Base-by-base conservation (phyloP, 352 stramenopile genomes). In the Globisporangium nodosum region DNA sequence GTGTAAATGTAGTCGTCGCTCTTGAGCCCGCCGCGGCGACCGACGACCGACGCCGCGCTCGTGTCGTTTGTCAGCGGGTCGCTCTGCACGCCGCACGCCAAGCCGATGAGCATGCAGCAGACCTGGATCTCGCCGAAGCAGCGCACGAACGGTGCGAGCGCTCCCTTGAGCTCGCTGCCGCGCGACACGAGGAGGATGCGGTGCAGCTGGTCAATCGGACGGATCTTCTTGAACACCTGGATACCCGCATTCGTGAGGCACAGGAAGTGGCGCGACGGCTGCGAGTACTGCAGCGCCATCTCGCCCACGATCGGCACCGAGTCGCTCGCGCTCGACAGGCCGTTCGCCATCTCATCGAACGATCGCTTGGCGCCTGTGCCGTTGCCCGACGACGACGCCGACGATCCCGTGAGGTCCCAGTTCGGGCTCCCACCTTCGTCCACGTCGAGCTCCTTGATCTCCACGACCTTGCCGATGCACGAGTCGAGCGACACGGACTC, bases 161-260 rank as follows among this genome's bases (percentile, higher is more conserved):
- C 72, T 12, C 69, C 70, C 57, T 87, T 88, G 5, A 90, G 56
- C 37, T 93, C 76, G 39, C 81, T 85, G 15, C 81, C 76, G n/a
- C 79, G 78, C 20, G 82, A 67, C 7, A 87, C 64, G 43, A 92
- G 46, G 49, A 97, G 60, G 18, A 88, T 69, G 18, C 78, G 79
- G 50, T 93, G 85, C 33, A 97, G 67, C 49, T 96, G 77, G 57
- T 97, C 90, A 21, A 96, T 75, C 9, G 90, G 90, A 4, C 90
- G 81, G 42, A 96, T 83, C 66, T 96, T 96, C 65, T 91, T 88
- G 60, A 96, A 92, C 18, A 94, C 75, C 64, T 97, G 88, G 65
- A 97, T 88, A 20, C 87, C 87, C 0, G 78, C 65, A 51, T 85
- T 92, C 12, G 86, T 96, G 30, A 97, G 63, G 40, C 86, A 93